Evolutionary conservation across 2,329 filamentous ascomycete genomes (phyloP), one percentile per base, ranked within the genome.

Genomic region (Neodidymelliopsis sp.): DNA sequence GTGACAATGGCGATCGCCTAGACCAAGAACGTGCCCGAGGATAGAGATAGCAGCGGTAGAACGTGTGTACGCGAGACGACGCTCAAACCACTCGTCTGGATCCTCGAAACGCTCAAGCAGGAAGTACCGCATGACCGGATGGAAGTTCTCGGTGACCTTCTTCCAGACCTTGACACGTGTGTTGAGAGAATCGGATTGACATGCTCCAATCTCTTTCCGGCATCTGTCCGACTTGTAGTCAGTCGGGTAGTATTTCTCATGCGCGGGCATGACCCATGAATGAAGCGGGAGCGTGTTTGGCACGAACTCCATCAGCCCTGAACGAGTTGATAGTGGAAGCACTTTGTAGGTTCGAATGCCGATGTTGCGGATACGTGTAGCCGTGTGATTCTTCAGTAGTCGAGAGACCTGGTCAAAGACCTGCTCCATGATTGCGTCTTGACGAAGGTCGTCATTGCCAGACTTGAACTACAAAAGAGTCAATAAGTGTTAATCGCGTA

Each of bases 381-480:
- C 83, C 45, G 90, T 87, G 71, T 97, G 91, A 37, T 90, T 87
- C 69, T 90, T 89, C 19, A 99, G 79, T 16, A 99, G 83, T 40
- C 90, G 89, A 49, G 91, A 97, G 16, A 97, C 94, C 73, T 96
- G 91, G 49, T 92, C 90, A 70, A 99, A 99, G 1, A 99, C 94
- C 74, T 99, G 94, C 73, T 99, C 95, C 95, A 99, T 99, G 78
- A 86, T 99, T 33, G 93, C 91, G 66, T 99, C 94, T 76, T 99
- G 94, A 7, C 95, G 89, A 10, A 99, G 82, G 69, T 99, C 93
- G 70, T 99, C 94, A 66, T 93, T 93, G 13, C 94, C 92, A 54
- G 91, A 91, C 79, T 99, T 99, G 69, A 96, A 86, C 79, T 85
- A n/a, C 11, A 20, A 29, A 6, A 31, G 27, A 19, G 46, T 59